Percentiles rank a stretch among this genome's conserved stretches.
phyloP scores from a whole-genome alignment of 768 basidiomycete genomes.

The Suillus fuscotomentosus region DNA sequence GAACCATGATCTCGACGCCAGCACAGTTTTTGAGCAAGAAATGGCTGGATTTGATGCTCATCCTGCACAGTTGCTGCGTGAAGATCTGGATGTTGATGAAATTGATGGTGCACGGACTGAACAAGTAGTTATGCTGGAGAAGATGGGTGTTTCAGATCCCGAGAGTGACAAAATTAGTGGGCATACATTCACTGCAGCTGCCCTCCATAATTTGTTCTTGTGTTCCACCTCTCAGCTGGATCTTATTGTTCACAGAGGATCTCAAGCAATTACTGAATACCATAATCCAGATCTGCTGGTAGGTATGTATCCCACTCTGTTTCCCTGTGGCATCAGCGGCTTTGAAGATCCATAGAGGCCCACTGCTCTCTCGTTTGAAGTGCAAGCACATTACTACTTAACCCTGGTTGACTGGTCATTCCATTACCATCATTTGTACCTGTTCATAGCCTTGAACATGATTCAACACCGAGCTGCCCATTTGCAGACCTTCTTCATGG shows the following conservation, averaged over 20 bases:
- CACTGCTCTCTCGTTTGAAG: slow-evolving; percentile 11
- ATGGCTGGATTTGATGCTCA: slow-evolving; percentile 26
- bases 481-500: background rate
- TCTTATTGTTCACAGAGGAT: slow-evolving; percentile 19
- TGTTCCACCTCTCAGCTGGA: slow-evolving; percentile 13
- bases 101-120: background rate
- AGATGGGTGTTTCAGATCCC: slow-evolving; percentile 31
- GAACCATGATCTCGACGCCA: slow-evolving; percentile 7
- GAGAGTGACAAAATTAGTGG: slow-evolving; percentile 23
- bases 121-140: slow-evolving; percentile 19
- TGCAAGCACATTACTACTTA: slow-evolving; percentile 24
- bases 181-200: slow-evolving; percentile 20
- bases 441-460: slow-evolving; percentile 29
- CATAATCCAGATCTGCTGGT: slow-evolving; percentile 31
- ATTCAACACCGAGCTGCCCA: slow-evolving; percentile 9
- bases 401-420: slow-evolving; percentile 18
- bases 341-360: slow-evolving; percentile 23
- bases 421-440: slow-evolving; percentile 21
- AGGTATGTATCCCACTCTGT: slow-evolving; percentile 31
- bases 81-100: too few relatives aligned
- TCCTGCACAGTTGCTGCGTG: slow-evolving; percentile 8
- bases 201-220: slow-evolving; percentile 21
- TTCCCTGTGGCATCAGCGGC: slow-evolving; percentile 30
- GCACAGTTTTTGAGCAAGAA: slow-evolving; percentile 21
- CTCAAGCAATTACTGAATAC: slow-evolving; percentile 27